phyloP scores from a whole-genome alignment of 2,329 filamentous ascomycete species.

The Simplicillium aogashimaense region DNA sequence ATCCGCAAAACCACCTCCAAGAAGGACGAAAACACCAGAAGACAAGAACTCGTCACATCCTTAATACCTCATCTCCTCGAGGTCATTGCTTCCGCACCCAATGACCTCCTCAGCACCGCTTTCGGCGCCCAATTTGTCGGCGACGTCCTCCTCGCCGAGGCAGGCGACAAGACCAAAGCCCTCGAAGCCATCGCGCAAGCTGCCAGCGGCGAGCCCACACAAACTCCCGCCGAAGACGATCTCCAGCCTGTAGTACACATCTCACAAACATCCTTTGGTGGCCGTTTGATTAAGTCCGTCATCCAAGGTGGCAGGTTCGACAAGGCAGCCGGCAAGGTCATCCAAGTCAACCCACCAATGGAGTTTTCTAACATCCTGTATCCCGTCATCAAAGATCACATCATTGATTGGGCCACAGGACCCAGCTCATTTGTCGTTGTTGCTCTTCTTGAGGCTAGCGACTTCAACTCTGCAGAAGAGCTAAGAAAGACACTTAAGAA shows the following conservation, averaged over 20 bases:
- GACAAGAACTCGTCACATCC: constrained; percentile 64
- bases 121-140: constrained; percentile 83
- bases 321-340: constrained; percentile 57
- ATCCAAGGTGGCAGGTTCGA: constrained; percentile 87
- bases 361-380: constrained; percentile 79
- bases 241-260: constrained; percentile 39
- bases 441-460: constrained; percentile 64
- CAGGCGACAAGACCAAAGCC: constrained; percentile 67
- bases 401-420: constrained; percentile 78
- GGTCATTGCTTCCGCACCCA: constrained; percentile 58
- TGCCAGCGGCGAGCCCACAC: constrained; percentile 45
- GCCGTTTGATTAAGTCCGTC: constrained; percentile 82
- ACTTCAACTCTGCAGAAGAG: constrained; percentile 57
- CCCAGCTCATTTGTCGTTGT: constrained; percentile 81
- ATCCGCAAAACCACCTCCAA: constrained; percentile 82
- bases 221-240: constrained; percentile 29
- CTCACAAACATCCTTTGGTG: constrained; percentile 52
- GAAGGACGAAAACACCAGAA: constrained; percentile 71
- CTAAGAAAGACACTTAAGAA: constrained; percentile 62
- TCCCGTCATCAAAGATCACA: constrained; percentile 62
- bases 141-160: constrained; percentile 68
- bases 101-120: constrained; percentile 59
- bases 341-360: constrained; percentile 64
- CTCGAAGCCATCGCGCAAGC: constrained; percentile 59
- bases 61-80: constrained; percentile 68